phyloP scores from a whole-genome alignment of 2,329 filamentous ascomycete species.

The Fonsecaea pugnacius region DNA sequence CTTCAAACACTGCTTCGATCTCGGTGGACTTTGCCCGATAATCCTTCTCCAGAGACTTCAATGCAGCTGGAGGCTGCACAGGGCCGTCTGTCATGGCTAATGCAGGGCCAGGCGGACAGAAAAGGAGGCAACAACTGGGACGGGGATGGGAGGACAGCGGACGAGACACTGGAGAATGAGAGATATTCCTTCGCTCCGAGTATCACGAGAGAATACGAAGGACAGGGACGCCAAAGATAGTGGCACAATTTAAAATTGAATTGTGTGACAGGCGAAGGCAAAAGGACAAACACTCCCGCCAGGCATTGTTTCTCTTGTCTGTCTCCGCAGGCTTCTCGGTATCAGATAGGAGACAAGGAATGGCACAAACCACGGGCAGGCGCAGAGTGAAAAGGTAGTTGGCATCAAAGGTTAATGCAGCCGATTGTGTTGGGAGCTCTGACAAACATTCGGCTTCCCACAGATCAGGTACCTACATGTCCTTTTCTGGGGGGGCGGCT shows the following conservation, averaged over 20 bases:
- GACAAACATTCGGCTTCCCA: not conserved
- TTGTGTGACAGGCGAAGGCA: not conserved
- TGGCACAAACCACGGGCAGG: not conserved
- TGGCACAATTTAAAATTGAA: slow-evolving; percentile 5
- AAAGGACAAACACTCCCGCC: not conserved
- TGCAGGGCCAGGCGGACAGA: not conserved
- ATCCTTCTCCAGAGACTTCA: slow-evolving; percentile 22
- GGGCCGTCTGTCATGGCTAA: slow-evolving; percentile 18
- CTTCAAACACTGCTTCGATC: slow-evolving; percentile 23
- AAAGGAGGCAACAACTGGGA: not conserved
- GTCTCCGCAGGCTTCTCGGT: not conserved
- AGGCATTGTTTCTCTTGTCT: not conserved
- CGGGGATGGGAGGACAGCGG: not conserved
- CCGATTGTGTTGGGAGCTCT: not conserved
- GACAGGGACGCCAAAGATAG: slow-evolving; percentile 1
- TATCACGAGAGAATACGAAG: not conserved
- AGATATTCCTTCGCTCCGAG: not conserved
- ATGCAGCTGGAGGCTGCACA: slow-evolving; percentile 1
- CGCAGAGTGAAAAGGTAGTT: not conserved
- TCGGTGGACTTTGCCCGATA: slow-evolving; percentile 23
- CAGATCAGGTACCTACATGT: not conserved
- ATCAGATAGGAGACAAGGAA: not conserved
- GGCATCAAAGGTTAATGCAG: not conserved
- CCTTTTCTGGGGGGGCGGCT: not conserved
- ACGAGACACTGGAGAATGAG: not conserved